Percentiles rank a stretch among this genome's conserved stretches.
These are phyloP conservation scores for Pseudocercospora vitis DNA, from an alignment of 2,329 filamentous ascomycete genomes.

Conservation along the genomic window DNA sequence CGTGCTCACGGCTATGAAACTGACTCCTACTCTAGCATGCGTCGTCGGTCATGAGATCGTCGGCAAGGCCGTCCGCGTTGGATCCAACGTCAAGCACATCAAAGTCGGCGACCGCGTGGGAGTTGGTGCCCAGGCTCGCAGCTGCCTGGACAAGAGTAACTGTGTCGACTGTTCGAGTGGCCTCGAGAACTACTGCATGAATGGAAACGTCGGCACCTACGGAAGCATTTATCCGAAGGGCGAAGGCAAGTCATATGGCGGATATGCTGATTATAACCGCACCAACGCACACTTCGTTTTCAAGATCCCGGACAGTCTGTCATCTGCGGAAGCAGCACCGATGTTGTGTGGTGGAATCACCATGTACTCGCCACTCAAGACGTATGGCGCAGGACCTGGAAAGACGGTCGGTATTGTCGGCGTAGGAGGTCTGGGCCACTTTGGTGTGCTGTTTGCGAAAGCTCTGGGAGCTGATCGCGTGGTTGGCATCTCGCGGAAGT, in stretches of 20 bases:
- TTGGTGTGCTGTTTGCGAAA: conserved; percentile 67
- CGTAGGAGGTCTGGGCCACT: conserved; percentile 64
- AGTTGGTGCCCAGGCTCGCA: conserved; percentile 51
- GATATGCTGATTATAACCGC: conserved; percentile 55
- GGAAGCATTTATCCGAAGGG: conserved; percentile 23
- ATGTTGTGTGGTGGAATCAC: conserved; percentile 79
- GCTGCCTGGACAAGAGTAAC: conserved; percentile 44
- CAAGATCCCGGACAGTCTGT: conserved; percentile 52
- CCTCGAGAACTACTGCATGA: conserved; percentile 45
- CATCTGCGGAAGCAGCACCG: conserved; percentile 59
- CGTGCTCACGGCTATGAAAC: too few relatives aligned
- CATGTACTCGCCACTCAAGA: conserved; percentile 65
- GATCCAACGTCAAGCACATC: conserved; percentile 34
- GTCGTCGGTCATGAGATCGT: conserved; percentile 38
- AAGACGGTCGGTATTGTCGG: conserved; percentile 71
- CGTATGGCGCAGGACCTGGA: conserved; percentile 66
- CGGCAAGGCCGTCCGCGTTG: conserved; percentile 37
- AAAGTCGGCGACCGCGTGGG: conserved; percentile 47
- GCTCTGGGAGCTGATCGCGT: conserved; percentile 68
- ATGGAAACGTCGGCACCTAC: conserved; percentile 26
- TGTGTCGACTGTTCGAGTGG: conserved; percentile 56
- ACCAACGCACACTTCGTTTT: conserved; percentile 53
- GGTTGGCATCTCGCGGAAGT: conserved; percentile 62
- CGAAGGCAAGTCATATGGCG: conserved; percentile 58
- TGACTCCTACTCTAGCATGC: conserved; percentile 15